Percentiles rank a stretch among this genome's conserved stretches.
Conservation (phyloP, 257 asterid genomes). For the Ilex asprella region DNA sequence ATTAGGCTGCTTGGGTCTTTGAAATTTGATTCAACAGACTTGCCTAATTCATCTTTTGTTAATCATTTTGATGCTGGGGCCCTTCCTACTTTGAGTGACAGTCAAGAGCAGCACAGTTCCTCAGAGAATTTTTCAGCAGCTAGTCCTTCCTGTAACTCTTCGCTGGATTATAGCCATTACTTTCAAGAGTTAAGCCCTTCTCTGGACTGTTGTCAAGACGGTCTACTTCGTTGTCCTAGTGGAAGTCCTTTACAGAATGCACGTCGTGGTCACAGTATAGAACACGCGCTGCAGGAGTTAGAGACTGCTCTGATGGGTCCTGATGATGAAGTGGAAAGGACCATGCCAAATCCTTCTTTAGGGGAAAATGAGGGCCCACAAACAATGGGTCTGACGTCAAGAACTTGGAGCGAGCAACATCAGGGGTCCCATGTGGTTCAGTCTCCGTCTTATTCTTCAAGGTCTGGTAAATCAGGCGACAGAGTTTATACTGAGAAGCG, state of each 20-base stretch:
- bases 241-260: conserved; percentile 26
- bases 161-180: conserved; percentile 35
- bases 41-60: conserved; percentile 69
- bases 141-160: conserved; percentile 53
- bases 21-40: conserved; percentile 54
- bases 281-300: conserved; percentile 33
- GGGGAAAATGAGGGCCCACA: conserved; percentile 10
- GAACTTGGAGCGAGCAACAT: conserved; percentile 37
- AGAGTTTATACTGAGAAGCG: conserved; percentile 6
- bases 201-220: conserved; percentile 27
- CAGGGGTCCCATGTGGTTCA: conserved; percentile 22
- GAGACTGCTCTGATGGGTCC: conserved; percentile 17
- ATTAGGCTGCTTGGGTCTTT: conserved; percentile 35
- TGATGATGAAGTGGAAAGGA: conserved; percentile 15
- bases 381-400: conserved; percentile 36
- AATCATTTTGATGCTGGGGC: conserved; percentile 42
- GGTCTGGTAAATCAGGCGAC: neutral
- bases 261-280: conserved; percentile 34
- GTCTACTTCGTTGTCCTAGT: conserved; percentile 22
- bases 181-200: conserved; percentile 36
- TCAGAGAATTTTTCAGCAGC: conserved; percentile 38
- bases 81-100: conserved; percentile 33
- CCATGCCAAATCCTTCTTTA: neutral
- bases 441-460: neutral
- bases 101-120: conserved; percentile 50